Evolutionary conservation across 306 rosid genomes (phyloP), one percentile per base, ranked within the genome.

Genomic region (Echinosophora koreensis): DNA sequence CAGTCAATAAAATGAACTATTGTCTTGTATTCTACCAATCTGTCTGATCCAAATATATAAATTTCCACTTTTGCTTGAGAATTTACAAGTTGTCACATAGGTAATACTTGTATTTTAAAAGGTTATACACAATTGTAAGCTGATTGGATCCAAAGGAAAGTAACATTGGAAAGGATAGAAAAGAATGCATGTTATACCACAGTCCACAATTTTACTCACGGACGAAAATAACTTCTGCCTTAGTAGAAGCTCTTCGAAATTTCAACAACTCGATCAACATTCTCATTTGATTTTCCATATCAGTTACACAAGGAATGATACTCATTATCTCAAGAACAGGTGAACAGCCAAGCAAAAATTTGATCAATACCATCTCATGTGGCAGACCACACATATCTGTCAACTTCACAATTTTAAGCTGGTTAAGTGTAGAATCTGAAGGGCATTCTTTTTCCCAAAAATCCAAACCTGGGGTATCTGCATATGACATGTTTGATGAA

Each of bases 361-460:
- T 92, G 82, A 89, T 84, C 39, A 92, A 86, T 74, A 84, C 94
- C 93, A 91, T 86, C 77, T 92, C 99, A 18, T 88, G 97, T 3
- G 85, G 91, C 76, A 86, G 81, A 70, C 97, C 92, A 30, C 92
- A 86, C 90, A 91, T 87, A 55, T 90, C 97, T 35, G 89, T 73
- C 80, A 90, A 86, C 81, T 88, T 86, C 84, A 95, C 94, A 69
- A 70, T 74, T 86, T 69, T 89, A 64, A 95, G 97, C 52, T 66
- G 83, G 67, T 52, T 50, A 15, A 90, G 88, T 64, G 71, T 59
- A 82, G 76, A 81, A 66, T 76, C 83, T 0, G 80, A 89, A 47
- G 76, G 84, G 79, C 82, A 68, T 77, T 87, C 87, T 58, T 74
- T 86, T 80, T 81, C 88, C 97, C 99, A 92, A 69, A 88, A 86